Conservation (phyloP, 2,329 filamentous ascomycete species). For the Lachnum nothofagi region DNA sequence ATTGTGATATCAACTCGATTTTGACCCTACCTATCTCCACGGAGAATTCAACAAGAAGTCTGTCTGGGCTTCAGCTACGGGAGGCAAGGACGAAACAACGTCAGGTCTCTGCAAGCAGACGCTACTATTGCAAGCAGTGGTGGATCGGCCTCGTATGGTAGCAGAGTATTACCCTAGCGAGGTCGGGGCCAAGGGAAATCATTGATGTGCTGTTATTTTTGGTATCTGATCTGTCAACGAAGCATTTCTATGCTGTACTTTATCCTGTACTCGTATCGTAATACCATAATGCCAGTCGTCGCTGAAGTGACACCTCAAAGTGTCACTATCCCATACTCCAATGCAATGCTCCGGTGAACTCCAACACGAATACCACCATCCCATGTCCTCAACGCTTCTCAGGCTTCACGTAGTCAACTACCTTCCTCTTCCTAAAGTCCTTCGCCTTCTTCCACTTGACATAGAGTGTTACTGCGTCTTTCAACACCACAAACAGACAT, state of each 20-base stretch:
- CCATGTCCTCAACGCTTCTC: neutral
- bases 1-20: neutral
- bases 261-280: too few relatives aligned
- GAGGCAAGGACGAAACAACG: too few relatives aligned
- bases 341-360: neutral
- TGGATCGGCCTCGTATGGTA: too few relatives aligned
- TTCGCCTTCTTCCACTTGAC: slow-evolving; percentile 58
- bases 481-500: slow-evolving; percentile 79
- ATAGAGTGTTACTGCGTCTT: slow-evolving; percentile 59
- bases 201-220: too few relatives aligned
- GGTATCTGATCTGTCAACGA: too few relatives aligned
- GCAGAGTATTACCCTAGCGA: too few relatives aligned
- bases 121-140: too few relatives aligned
- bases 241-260: too few relatives aligned
- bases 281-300: neutral
- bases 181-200: too few relatives aligned
- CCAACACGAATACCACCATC: neutral
- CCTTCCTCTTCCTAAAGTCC: slow-evolving; percentile 48
- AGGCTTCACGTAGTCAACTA: slow-evolving; percentile 33
- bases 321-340: neutral
- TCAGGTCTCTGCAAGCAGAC: too few relatives aligned
- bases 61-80: too few relatives aligned
- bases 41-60: too few relatives aligned
- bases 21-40: neutral
- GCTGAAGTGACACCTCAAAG: neutral